Conservation (phyloP, 345 rosid genomes). For the Anastatica hierochuntica region DNA sequence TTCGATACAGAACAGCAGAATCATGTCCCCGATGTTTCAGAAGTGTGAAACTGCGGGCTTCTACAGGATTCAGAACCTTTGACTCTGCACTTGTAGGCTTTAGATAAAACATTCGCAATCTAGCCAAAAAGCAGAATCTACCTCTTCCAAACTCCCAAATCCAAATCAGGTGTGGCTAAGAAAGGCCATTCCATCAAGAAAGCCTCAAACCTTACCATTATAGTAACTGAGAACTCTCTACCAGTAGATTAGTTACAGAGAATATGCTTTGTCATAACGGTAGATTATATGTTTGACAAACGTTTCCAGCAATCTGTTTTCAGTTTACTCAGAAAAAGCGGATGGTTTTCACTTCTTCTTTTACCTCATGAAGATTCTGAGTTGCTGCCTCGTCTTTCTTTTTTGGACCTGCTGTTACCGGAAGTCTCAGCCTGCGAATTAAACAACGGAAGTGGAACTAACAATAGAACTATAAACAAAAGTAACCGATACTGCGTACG, state of each 20-base stretch:
- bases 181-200: not conserved
- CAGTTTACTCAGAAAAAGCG: no score
- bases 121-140: no score
- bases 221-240: not conserved
- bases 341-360: no score
- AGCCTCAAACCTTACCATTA: constrained; percentile 3
- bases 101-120: no score
- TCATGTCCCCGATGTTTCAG: not conserved
- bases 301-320: no score
- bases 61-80: not conserved
- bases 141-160: no score
- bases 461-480: not conserved
- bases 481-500: no score
- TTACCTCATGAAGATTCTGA: constrained; percentile 51
- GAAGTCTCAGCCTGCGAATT: constrained; percentile 61
- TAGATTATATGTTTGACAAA: not conserved
- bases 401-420: constrained; percentile 38
- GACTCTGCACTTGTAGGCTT: not conserved
- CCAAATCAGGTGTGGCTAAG: no score
- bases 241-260: not conserved
- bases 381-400: constrained; percentile 48
- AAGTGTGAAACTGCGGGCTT: not conserved
- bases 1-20: not conserved
- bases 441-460: not conserved
- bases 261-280: not conserved